Evolutionary conservation across 1,284 basidiomycete genomes (phyloP), one percentile per base, ranked within the genome.

Genomic region (Gastroboletus turbinatus): DNA sequence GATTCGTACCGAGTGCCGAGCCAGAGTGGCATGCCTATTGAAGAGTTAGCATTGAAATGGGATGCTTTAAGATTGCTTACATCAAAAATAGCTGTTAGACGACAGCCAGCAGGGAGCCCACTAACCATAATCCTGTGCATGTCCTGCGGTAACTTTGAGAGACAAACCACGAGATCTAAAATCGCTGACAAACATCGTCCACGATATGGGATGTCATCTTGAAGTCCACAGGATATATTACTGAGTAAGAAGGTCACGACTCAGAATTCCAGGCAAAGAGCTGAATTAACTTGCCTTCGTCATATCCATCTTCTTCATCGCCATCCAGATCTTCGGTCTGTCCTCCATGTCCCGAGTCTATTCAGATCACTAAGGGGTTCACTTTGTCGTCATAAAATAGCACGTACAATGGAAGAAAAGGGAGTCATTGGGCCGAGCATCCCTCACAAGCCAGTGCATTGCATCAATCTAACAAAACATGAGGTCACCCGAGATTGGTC

Each of bases 381-480:
- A 16, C 10, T 4, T 52, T 30, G 29, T 32, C 2, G 7, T 36
- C 19, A 21, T 42, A 48, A 13, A 36, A 35, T 17, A 21, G 14
- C 5, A 68, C 85, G 55, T 62, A 92, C 92, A 96, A 67, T 96
- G 94, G 81, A 96, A 94, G 79, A 96, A 96, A 38, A 96, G 76
- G 0, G 93, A 87, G 66, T 96, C 94, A 63, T 96, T 88, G 4
- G 91, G 86, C 46, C 77, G 73, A 16, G 94, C 94, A 61, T 80
- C 87, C 10, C 73, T 74, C 14, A 95, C 91, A n/a, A 97, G 82
- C 94, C 95, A 97, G 60, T 85, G 81, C 91, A 96, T 95, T 2
- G 87, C 94, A 54, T 77, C 71, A 13, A 92, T 65, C 88, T 90
- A 54, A 43, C 38, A 38, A 45, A 38, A 25, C 21, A 11, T 59